phyloP scores from a whole-genome alignment of 148 eudicot genomes.

The Persicaria tinctoria region DNA sequence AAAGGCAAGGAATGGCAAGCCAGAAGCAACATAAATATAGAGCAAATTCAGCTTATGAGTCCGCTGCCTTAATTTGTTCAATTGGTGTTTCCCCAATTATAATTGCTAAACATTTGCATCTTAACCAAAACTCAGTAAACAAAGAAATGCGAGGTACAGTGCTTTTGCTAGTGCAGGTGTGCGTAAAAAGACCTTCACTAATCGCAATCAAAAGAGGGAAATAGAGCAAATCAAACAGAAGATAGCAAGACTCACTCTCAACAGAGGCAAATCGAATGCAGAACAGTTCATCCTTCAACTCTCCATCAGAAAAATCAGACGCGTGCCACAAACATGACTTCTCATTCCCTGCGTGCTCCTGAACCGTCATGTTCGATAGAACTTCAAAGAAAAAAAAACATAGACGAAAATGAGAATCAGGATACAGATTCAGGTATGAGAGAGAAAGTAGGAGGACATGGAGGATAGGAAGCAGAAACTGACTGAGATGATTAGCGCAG shows the following conservation, averaged over 20 bases:
- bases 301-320: slow-evolving; percentile 27
- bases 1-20: background rate
- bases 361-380: slow-evolving; percentile 20
- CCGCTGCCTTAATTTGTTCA: background rate
- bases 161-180: background rate
- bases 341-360: slow-evolving; percentile 30
- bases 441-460: background rate
- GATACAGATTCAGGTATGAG: background rate
- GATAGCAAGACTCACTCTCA: slow-evolving; percentile 7
- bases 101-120: background rate
- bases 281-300: slow-evolving; percentile 17
- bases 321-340: slow-evolving; percentile 33
- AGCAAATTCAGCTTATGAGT: background rate
- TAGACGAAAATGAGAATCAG: background rate
- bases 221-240: background rate
- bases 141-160: background rate
- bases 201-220: background rate
- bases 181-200: background rate
- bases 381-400: slow-evolving; percentile 13
- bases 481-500: slow-evolving; percentile 29
- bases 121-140: background rate
- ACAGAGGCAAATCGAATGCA: slow-evolving; percentile 23
- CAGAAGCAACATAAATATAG: background rate
- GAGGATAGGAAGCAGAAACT: background rate
- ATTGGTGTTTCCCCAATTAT: background rate